These are phyloP conservation scores for Aurifilum marmelostoma DNA, from an alignment of 2,329 filamentous ascomycete genomes.

Conservation along the genomic window DNA sequence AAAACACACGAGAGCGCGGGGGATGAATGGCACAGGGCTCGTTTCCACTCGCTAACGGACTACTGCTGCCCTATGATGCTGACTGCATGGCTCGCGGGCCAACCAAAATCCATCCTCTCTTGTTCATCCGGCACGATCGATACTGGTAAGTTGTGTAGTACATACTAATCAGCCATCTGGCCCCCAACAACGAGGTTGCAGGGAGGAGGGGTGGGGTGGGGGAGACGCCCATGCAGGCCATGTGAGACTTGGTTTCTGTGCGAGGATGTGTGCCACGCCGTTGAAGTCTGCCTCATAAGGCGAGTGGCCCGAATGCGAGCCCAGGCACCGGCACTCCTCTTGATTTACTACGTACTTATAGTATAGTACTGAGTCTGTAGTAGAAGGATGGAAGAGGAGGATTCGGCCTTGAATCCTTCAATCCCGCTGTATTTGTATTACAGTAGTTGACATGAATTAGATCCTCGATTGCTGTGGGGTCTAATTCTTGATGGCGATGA, in stretches of 20 bases:
- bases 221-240: background rate
- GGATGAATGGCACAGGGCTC: background rate
- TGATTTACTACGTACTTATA: background rate
- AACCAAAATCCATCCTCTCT: background rate
- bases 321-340: background rate
- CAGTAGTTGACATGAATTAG: background rate
- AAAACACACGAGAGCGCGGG: background rate
- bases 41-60: background rate
- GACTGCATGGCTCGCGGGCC: background rate
- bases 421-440: background rate
- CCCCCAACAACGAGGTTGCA: background rate
- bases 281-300: background rate
- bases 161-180: background rate
- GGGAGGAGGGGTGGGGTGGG: background rate
- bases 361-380: background rate
- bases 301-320: slow-evolving; percentile 1
- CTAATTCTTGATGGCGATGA: background rate
- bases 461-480: background rate
- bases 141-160: background rate
- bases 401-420: background rate
- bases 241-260: background rate
- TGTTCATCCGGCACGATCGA: background rate
- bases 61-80: slow-evolving; percentile 1
- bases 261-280: background rate
- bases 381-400: background rate